Base-by-base conservation (phyloP, 805 yeast genomes). In the Wickerhamomyces tratensis region DNA sequence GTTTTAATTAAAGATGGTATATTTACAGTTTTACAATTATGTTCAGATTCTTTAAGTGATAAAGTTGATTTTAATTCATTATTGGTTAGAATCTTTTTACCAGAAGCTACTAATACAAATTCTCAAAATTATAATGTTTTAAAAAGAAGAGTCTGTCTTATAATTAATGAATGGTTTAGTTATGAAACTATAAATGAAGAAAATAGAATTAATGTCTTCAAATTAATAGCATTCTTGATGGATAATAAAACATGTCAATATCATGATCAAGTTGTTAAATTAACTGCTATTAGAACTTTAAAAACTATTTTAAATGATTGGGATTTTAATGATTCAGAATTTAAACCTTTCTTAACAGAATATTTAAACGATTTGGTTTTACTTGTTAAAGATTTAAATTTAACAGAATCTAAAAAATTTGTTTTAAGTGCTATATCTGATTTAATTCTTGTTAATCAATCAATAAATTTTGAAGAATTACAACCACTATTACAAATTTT, bases 161-260 rank as follows among this genome's bases (percentile, higher is more conserved):
- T 91, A 33, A 74, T 89, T 7, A 71, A 79, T 34, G 94, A 87
- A 46, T 91, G 98, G 97, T 66, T 82, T 2, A 68, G 79, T 0
- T 72, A 85, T 5, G 72, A 80, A 48, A 76, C 86, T 49, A 43
- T 56, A 25, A 72, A 81, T 9, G 65, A 74, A 20, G 76, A 72
- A 35, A 76, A 81, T 40, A 63, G 86, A 44, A 63, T 69, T 25
- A 59, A 67, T 25, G 71, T 85, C 25, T 91, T 84, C 57, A 65
- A 71, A 40, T 67, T 85, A 36, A 46, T 70, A 15, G 60, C 61
- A 35, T 62, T 79, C n/a, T 57, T 87, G 48, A 11, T 31, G 34
- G 34, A 31, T 12, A 57, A 66, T 41, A 62, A 71, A 11, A 48
- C 66, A 4, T 67, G 70, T 34, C 62, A 69, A 31, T 59, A 67